A percentile compares a stretch with the other conserved stretches of the same genome.
These are phyloP conservation scores for Ciborinia camelliae DNA, from an alignment of 2,329 filamentous ascomycete genomes.

Conservation along the genomic window DNA sequence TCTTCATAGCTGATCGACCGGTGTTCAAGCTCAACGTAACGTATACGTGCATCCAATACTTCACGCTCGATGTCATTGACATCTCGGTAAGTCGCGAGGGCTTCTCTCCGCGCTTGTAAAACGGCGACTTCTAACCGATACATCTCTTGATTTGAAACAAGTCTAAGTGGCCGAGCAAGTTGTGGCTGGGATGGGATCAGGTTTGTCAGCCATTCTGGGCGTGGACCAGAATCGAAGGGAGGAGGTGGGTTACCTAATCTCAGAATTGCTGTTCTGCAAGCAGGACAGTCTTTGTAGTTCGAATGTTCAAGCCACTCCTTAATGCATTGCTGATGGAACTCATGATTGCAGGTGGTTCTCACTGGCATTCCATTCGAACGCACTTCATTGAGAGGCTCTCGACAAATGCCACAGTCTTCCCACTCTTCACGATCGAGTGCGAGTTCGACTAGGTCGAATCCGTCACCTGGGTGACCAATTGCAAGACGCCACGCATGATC, in stretches of 20 bases:
- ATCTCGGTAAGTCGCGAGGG: too few species aligned
- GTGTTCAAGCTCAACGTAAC: too few species aligned
- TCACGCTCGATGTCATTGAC: too few species aligned
- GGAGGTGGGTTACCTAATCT: accelerated
- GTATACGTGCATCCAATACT: too few species aligned
- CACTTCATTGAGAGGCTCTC: background rate
- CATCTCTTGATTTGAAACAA: too few species aligned
- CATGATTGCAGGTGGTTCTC: background rate
- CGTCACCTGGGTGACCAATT: background rate
- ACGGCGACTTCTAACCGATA: too few species aligned
- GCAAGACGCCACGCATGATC: background rate
- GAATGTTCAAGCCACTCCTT: background rate
- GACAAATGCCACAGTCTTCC: background rate
- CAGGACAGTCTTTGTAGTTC: background rate
- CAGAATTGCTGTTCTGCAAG: background rate
- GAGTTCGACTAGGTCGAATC: background rate
- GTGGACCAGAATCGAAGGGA: too few species aligned
- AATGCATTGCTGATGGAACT: background rate
- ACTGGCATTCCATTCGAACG: background rate
- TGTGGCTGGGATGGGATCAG: background rate
- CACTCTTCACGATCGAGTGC: background rate
- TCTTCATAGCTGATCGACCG: too few species aligned
- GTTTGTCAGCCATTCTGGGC: background rate
- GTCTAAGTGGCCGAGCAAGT: too few species aligned
- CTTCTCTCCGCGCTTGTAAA: too few species aligned